Evolutionary conservation across 805 yeast genomes (phyloP).

Genomic region (Tetrapisispora namnaoensis): DNA sequence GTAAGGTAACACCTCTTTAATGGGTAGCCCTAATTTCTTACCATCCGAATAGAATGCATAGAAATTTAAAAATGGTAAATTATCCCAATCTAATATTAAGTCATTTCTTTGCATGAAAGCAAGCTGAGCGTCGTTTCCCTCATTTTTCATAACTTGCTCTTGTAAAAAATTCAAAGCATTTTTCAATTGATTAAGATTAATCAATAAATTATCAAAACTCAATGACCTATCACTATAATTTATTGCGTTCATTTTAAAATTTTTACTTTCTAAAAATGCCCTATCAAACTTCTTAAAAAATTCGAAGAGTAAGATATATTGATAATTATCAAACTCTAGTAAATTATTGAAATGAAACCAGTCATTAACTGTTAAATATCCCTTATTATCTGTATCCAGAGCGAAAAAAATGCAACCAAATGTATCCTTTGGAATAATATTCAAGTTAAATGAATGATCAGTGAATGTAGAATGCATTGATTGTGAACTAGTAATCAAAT

Average conservation of each 20-base stretch:
- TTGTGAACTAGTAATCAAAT: conserved; percentile 28
- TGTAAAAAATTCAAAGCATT: conserved; percentile 28
- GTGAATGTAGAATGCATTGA: conserved; percentile 24
- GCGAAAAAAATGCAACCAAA: conserved; percentile 68
- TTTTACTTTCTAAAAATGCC: conserved; percentile 9
- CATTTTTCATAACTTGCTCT: conserved; percentile 19
- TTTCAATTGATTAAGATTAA: conserved; percentile 26
- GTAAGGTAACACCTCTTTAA: conserved; percentile 16
- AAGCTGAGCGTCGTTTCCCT: background rate
- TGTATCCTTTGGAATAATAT: conserved; percentile 45
- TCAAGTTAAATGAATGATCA: conserved; percentile 36
- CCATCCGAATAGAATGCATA: conserved; percentile 14
- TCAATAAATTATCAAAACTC: conserved; percentile 31
- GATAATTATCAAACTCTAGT: conserved; percentile 39
- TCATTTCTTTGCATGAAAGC: conserved; percentile 20
- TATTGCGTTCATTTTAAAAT: conserved; percentile 23
- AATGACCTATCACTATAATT: conserved; percentile 32
- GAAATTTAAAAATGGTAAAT: conserved; percentile 21
- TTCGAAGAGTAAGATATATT: conserved; percentile 43
- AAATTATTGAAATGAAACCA: conserved; percentile 62
- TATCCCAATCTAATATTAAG: conserved; percentile 29
- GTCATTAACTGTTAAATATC: conserved; percentile 57
- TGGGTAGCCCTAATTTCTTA: background rate
- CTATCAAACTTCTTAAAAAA: conserved; percentile 41
- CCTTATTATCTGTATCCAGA: conserved; percentile 65